phyloP scores from a whole-genome alignment of 345 rosid species.

The Stellera chamaejasme region DNA sequence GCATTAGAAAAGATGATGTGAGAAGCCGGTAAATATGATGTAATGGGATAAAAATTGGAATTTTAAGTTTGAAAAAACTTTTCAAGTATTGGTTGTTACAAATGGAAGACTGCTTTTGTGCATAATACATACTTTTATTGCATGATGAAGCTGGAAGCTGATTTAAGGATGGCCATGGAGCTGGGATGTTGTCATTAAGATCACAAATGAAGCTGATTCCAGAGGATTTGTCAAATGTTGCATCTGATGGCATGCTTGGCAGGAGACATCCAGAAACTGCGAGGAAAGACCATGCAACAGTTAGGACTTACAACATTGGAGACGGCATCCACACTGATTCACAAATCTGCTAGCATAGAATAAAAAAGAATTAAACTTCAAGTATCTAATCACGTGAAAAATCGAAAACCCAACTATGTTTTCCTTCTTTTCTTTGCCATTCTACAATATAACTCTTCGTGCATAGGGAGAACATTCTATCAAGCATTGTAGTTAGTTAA shows the following conservation, averaged over 20 bases:
- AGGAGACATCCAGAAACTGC: constrained; percentile 91
- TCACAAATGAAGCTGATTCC: constrained; percentile 96
- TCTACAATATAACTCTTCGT: too few species aligned
- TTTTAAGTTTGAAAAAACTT: not conserved
- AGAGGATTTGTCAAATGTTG: constrained; percentile 61
- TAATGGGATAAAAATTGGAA: not conserved
- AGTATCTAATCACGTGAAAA: too few species aligned
- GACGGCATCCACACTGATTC: too few species aligned
- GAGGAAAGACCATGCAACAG: constrained; percentile 1
- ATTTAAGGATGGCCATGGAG: constrained; percentile 74
- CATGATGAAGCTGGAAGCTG: constrained; percentile 59
- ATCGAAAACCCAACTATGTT: too few species aligned
- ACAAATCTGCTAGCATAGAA: too few species aligned
- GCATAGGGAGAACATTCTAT: too few species aligned
- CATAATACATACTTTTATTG: constrained; percentile 48
- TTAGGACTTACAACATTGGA: too few species aligned
- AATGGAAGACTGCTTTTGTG: not conserved
- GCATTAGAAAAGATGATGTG: constrained; percentile 15
- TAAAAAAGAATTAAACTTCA: too few species aligned
- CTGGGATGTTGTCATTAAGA: constrained; percentile 93
- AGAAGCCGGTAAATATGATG: not conserved
- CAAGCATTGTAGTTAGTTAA: too few species aligned
- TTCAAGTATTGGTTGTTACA: not conserved
- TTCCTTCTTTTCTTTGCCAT: too few species aligned
- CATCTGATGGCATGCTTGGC: constrained; percentile 96